Percentiles rank a stretch among this genome's conserved stretches.
These are phyloP conservation scores for Boletus vinaceobasis DNA, from an alignment of 768 basidiomycete genomes.

Conservation along the genomic window DNA sequence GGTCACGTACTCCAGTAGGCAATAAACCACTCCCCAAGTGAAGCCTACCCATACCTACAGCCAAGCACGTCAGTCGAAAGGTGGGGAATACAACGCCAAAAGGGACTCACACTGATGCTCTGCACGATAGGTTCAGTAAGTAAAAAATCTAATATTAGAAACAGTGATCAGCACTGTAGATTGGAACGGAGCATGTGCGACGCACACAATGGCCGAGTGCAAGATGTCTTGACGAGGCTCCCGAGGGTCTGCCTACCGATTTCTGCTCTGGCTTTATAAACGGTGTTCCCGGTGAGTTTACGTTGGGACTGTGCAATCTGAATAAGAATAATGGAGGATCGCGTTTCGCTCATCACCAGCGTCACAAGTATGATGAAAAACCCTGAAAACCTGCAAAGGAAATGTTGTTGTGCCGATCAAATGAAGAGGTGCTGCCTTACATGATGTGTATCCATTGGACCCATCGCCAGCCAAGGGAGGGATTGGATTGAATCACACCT, in stretches of 20 bases:
- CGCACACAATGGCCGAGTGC: conserved; percentile 68
- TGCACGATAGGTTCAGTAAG: conserved; percentile 63
- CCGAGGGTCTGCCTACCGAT: conserved; percentile 52
- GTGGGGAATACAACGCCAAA: background rate
- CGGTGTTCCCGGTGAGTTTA: conserved; percentile 58
- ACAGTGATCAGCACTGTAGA: background rate
- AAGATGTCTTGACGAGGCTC: conserved; percentile 62
- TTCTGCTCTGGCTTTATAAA: conserved; percentile 60
- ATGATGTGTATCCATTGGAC: conserved; percentile 77
- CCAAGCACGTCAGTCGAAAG: background rate
- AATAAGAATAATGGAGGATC: conserved; percentile 67
- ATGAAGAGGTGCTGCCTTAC: conserved; percentile 26
- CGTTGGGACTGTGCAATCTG: conserved; percentile 61
- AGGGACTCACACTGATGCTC: conserved; percentile 57
- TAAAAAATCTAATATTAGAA: conserved; percentile 17
- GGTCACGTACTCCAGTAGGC: conserved; percentile 50
- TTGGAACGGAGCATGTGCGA: conserved; percentile 5
- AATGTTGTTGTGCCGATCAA: background rate
- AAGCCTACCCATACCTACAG: conserved; percentile 63
- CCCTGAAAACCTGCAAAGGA: conserved; percentile 44
- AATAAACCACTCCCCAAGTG: conserved; percentile 71
- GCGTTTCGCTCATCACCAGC: conserved; percentile 66
- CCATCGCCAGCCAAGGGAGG: conserved; percentile 66
- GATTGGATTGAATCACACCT: conserved; percentile 61
- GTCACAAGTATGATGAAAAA: conserved; percentile 47